phyloP scores from a whole-genome alignment of 768 basidiomycete genomes.

The Sporobolomyces pararoseus region DNA sequence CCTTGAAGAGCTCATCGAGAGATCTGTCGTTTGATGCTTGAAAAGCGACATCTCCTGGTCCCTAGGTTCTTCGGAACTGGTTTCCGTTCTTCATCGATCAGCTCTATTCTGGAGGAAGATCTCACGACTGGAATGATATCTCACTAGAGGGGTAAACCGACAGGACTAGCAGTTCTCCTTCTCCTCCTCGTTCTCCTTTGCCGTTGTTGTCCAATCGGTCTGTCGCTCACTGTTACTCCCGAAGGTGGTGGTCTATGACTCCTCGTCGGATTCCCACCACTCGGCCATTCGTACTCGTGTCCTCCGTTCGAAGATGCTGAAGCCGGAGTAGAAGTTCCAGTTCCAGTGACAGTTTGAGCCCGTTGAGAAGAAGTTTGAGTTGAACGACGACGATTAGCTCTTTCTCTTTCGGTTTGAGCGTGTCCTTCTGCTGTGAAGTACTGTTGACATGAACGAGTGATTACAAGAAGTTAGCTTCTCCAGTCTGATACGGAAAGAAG shows the following conservation, averaged over 20 bases:
- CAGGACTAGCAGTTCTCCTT: slow-evolving; percentile 25
- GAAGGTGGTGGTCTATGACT: slow-evolving; percentile 27
- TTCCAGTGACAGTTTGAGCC: too few relatives aligned
- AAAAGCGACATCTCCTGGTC: slow-evolving; percentile 37
- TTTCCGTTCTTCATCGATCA: neutral
- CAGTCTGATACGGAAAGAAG: neutral
- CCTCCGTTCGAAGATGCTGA: too few relatives aligned
- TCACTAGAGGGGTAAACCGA: slow-evolving; percentile 34
- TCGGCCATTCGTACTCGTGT: neutral
- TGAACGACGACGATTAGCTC: neutral
- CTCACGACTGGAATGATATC: too few relatives aligned
- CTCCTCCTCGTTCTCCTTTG: slow-evolving; percentile 17
- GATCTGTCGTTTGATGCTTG: slow-evolving; percentile 12
- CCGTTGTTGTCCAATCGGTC: slow-evolving; percentile 19
- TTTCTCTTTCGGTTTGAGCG: neutral
- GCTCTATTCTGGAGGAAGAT: too few relatives aligned
- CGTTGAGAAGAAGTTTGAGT: slow-evolving; percentile 5
- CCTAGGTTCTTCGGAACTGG: slow-evolving; percentile 17
- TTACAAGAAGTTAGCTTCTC: neutral
- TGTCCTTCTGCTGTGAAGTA: slow-evolving; percentile 12
- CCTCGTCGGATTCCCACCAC: slow-evolving; percentile 16
- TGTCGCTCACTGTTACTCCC: slow-evolving; percentile 22
- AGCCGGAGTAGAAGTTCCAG: slow-evolving; percentile 11
- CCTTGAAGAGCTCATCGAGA: neutral
- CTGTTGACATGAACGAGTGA: neutral